Base-by-base conservation (phyloP, 2,329 filamentous ascomycete species). In the Fusarium sp. region DNA sequence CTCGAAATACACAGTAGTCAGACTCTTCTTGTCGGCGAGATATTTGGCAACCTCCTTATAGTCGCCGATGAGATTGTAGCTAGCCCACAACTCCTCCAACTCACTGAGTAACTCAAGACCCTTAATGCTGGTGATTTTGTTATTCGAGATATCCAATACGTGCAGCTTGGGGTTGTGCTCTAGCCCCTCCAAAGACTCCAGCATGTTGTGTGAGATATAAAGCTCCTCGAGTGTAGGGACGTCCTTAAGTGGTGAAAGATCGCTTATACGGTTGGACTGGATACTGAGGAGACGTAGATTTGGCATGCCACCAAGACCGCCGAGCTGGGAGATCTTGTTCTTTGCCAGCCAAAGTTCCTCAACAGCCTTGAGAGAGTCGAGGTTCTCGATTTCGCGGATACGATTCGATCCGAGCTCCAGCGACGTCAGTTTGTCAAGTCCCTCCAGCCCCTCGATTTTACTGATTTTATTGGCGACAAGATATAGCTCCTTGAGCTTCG, bases 1-100 rank as follows among this genome's bases (percentile, higher is more conserved):
- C 77, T 99, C 96, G 70, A 99, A 96, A 77, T 99, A 99, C 13
- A 99, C 95, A 2, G 96, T 97, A 62, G 90, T 89, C 71, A 98
- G 80, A 37, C 90, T 82, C 75, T 92, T 83, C 82, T 97, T 97
- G 75, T 96, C 91, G 52, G 81, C 85, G 67, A 99, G 80, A 72
- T 92, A 87, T 56, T 85, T 86, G 80, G 97, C 92, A 5, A 98
- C 87, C 75, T 98, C 94, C 43, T 84, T 83, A 74, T 98, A 97
- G 76, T 92, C 92, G 20, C 81, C 82, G 26, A 99, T 79, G 72
- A 91, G 84, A 79, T 97, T 98, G 79, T 94, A 94, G 72, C 92
- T 96, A 17, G 94, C 96, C 96, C 96, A 99, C 28, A 99, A 79
- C 78, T 99, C 96, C 77, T 97, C 92, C 24, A 99, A 83, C 15